Base-by-base conservation (phyloP, 2,329 filamentous ascomycete genomes). In the Fusarium nurragi region DNA sequence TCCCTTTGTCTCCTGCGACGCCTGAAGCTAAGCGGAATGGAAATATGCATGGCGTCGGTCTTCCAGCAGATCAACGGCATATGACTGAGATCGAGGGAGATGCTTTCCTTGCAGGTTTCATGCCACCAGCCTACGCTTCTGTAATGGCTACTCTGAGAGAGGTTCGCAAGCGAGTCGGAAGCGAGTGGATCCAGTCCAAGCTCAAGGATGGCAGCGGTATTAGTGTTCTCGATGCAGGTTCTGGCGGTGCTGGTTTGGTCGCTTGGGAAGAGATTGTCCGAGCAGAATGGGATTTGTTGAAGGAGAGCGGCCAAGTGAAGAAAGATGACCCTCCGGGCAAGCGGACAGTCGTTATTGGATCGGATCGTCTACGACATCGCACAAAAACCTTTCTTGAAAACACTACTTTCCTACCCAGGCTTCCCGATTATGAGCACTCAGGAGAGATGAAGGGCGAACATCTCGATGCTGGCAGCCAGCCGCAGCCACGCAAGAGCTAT, bases 321-420 rank as follows among this genome's bases (percentile, higher is more conserved):
- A 81, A 77, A 2, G 73, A 77, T 0, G 75, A 81, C 3, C 86
- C 88, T 1, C 81, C 85, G 4, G 91, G 92, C 2, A 93, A 90
- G 74, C 90, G 91, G 51, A 94, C 92, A 0, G 93, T 97, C 2
- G 79, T 98, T 4, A 88, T 91, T 3, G 93, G 89, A 1, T 91
- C 92, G 0, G 87, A 93, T 62, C 80, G 87, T 4, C 81, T 99
- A 25, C 88, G 93, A 18, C 83, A 91, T 54, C 90, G 93, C 28
- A 83, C 93, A 22, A 92, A 93, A 66, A 83, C 81, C 18, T 86
- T 98, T 64, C 80, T 99, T 13, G 85, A 96, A 34, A 90, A 97
- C 74, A 98, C 95, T 0, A 96, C 91, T 0, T 97, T 99, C 73
- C 83, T 99, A 9, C 94, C 94, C 9, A 88, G 94, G 5, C 80